These are phyloP conservation scores for Suillus spraguei DNA, from an alignment of 768 basidiomycete genomes.

Conservation along the genomic window DNA sequence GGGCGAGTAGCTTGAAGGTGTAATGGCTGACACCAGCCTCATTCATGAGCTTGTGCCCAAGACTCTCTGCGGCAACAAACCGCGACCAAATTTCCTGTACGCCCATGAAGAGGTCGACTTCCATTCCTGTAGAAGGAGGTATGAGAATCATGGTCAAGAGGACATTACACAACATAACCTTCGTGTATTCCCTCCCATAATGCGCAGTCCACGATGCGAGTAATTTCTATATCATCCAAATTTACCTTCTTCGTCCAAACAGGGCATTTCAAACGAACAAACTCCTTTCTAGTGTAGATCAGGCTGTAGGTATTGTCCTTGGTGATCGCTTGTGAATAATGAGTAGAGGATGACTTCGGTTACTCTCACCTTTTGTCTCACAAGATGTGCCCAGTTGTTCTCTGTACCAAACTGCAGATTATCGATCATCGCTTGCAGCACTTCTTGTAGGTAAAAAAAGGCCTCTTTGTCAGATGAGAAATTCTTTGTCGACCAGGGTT, in stretches of 20 bases:
- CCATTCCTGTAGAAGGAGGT: slow-evolving; percentile 21
- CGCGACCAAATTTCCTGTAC: slow-evolving; percentile 26
- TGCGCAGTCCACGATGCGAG: slow-evolving; percentile 23
- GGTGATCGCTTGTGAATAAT: not conserved
- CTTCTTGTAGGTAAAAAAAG: slow-evolving; percentile 27
- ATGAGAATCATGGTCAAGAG: slow-evolving; percentile 3
- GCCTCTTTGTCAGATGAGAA: slow-evolving; percentile 26
- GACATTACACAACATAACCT: slow-evolving; percentile 16
- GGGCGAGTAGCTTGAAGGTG: slow-evolving; percentile 33
- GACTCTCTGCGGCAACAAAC: slow-evolving; percentile 29
- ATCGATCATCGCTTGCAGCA: slow-evolving; percentile 37
- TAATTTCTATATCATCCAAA: slow-evolving; percentile 33
- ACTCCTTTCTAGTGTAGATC: slow-evolving; percentile 27
- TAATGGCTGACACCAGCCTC: slow-evolving; percentile 30
- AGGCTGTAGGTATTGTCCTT: slow-evolving; percentile 26
- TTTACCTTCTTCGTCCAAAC: slow-evolving; percentile 40
- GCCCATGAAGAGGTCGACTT: slow-evolving; percentile 32
- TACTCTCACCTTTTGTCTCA: slow-evolving; percentile 25
- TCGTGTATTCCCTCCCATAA: slow-evolving; percentile 34
- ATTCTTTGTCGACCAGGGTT: not conserved
- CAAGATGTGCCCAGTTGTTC: slow-evolving; percentile 36
- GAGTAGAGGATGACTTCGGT: not conserved
- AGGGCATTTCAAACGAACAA: slow-evolving; percentile 19
- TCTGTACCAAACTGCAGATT: slow-evolving; percentile 30
- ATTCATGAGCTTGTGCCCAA: slow-evolving; percentile 32